phyloP scores from a whole-genome alignment of 2,329 filamentous ascomycete genomes.

The Fulvia fulva region DNA sequence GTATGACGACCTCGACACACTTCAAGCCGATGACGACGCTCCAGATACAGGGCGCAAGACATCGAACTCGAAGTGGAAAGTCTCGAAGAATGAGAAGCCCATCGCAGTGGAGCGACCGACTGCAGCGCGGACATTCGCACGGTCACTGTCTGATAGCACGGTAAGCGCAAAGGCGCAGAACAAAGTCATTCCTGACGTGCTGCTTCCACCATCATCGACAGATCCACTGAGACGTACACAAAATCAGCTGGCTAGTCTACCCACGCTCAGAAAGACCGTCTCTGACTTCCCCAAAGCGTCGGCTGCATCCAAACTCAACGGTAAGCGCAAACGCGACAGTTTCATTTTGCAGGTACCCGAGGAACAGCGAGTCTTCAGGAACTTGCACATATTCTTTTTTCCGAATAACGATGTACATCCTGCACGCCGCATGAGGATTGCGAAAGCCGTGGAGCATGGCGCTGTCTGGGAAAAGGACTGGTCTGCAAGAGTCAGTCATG shows the following conservation, averaged over 20 bases:
- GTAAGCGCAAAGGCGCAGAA: not conserved
- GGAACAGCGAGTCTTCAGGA: conserved; percentile 29
- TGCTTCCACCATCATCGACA: conserved; percentile 7
- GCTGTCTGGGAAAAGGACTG: conserved; percentile 65
- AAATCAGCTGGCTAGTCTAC: not conserved
- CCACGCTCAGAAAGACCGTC: conserved; percentile 16
- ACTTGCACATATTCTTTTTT: conserved; percentile 57
- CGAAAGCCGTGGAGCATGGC: conserved; percentile 70
- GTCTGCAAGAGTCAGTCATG: conserved; percentile 61
- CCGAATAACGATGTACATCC: conserved; percentile 72
- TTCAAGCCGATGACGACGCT: conserved; percentile 22
- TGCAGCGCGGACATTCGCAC: conserved; percentile 15
- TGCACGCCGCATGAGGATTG: conserved; percentile 66
- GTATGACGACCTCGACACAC: conserved; percentile 21
- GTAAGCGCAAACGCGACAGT: conserved; percentile 30
- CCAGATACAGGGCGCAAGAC: conserved; percentile 21
- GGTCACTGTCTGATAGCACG: conserved; percentile 25
- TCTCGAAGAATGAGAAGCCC: conserved; percentile 5
- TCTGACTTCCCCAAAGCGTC: conserved; percentile 18
- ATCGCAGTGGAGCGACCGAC: not conserved
- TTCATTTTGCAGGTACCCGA: conserved; percentile 22
- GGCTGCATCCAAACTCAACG: conserved; percentile 12
- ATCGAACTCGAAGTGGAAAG: conserved; percentile 18
- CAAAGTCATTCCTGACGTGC: not conserved
- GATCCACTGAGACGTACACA: conserved; percentile 1